Conservation (phyloP, 495 filamentous ascomycete genomes). For the Trichoderma gamsii region DNA sequence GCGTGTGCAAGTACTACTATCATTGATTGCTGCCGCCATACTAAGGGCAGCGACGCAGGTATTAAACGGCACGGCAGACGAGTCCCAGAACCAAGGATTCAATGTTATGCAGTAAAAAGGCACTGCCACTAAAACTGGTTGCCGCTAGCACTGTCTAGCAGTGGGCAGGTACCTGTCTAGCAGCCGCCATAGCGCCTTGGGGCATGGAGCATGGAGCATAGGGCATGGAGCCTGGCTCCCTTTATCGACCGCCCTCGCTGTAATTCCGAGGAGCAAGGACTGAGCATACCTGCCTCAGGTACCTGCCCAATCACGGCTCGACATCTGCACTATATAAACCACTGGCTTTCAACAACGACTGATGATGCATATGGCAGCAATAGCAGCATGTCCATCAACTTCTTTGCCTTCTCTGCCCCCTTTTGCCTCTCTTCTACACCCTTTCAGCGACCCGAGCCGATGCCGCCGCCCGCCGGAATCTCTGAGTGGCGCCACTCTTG, state of each 20-base stretch:
- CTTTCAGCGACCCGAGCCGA: constrained; percentile 6
- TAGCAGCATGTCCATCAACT: no score
- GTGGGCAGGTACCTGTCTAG: neutral
- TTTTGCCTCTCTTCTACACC: neutral
- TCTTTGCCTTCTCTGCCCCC: neutral
- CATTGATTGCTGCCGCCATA: no score
- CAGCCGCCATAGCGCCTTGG: neutral
- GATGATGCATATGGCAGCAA: no score
- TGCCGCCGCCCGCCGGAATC: constrained; percentile 9
- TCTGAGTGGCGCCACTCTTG: neutral
- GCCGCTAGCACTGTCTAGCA: neutral
- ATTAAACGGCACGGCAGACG: no score
- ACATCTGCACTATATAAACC: no score
- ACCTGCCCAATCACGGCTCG: no score
- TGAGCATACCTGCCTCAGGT: no score
- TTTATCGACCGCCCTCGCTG: neutral
- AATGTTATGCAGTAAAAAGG: neutral
- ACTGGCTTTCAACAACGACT: no score
- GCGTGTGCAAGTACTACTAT: no score
- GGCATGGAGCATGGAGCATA: neutral
- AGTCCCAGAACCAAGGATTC: neutral
- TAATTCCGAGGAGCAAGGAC: no score
- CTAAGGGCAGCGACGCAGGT: no score
- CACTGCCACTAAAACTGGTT: neutral
- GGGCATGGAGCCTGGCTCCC: neutral